A percentile compares a stretch with the other conserved stretches of the same genome.
Evolutionary conservation across 768 basidiomycete species (phyloP).

Genomic region (Coprinopsis cinerea): DNA sequence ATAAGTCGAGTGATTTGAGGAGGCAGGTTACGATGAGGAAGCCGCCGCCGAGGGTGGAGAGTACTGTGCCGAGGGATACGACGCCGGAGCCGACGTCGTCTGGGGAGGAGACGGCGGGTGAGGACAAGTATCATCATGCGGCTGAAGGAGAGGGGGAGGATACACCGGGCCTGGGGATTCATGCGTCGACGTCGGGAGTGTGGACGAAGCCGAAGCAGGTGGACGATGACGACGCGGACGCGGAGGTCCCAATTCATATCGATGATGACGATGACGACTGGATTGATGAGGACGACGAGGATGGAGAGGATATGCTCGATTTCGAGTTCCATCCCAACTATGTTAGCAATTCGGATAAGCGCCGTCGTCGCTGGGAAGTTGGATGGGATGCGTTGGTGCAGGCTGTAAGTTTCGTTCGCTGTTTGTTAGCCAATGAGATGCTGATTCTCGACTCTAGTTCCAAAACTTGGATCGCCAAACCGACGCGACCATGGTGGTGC

Average conservation of each 20-base stretch:
- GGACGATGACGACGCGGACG: constrained; percentile 15
- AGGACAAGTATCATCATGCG: constrained; percentile 21
- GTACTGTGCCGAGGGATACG: constrained; percentile 77
- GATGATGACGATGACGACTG: constrained; percentile 58
- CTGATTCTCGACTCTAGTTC: constrained; percentile 41
- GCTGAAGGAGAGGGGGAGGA: constrained; percentile 26
- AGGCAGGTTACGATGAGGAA: constrained; percentile 33
- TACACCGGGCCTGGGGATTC: constrained; percentile 5
- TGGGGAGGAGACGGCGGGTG: constrained; percentile 77
- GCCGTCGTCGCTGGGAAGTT: constrained; percentile 66
- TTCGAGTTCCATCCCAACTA: constrained; percentile 73
- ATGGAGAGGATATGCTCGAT: constrained; percentile 66
- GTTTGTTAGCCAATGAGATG: constrained; percentile 2
- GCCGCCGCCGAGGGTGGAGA: constrained; percentile 74
- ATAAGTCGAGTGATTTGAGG: constrained; percentile 18
- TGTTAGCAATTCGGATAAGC: constrained; percentile 58
- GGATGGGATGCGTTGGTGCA: constrained; percentile 72
- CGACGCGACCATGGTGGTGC: constrained; percentile 67
- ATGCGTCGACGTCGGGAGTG: constrained; percentile 14
- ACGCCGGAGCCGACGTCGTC: constrained; percentile 71
- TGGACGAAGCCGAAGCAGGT: constrained; percentile 7
- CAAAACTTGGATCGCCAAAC: constrained; percentile 76
- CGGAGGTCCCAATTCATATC: constrained; percentile 10
- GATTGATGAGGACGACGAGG: constrained; percentile 70
- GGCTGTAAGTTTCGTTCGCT: constrained; percentile 42